Evolutionary conservation across 2,329 filamentous ascomycete genomes (phyloP).

Genomic region (Rachicladosporium sp.): DNA sequence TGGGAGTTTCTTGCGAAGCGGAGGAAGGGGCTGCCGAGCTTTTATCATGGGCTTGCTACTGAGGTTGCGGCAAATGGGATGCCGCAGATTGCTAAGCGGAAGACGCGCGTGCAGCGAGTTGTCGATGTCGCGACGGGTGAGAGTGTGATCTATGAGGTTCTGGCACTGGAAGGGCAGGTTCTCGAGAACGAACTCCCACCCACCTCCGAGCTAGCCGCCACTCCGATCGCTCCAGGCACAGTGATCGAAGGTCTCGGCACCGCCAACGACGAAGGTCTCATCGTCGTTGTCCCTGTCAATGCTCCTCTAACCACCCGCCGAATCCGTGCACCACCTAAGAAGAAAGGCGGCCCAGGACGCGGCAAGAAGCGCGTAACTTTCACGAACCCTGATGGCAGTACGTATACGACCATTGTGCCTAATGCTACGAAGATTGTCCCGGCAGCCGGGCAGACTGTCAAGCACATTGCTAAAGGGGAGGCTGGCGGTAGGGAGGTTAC

Average conservation of each 20-base stretch:
- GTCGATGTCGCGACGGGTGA: constrained; percentile 62
- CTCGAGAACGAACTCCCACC: constrained; percentile 71
- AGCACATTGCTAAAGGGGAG: constrained; percentile 24
- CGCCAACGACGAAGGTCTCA: constrained; percentile 49
- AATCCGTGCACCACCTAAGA: constrained; percentile 68
- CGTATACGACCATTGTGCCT: constrained; percentile 27
- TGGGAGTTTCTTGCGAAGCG: constrained; percentile 47
- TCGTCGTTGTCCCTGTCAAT: constrained; percentile 28
- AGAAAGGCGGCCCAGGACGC: constrained; percentile 61
- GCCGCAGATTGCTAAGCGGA: constrained; percentile 32
- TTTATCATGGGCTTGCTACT: constrained; percentile 29
- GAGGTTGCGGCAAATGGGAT: constrained; percentile 35
- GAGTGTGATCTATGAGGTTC: constrained; percentile 71
- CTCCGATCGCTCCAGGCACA: constrained; percentile 45
- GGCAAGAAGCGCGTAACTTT: constrained; percentile 64
- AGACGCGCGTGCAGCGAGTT: constrained; percentile 65
- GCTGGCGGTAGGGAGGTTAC: constrained; percentile 23
- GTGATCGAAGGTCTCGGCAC: constrained; percentile 47
- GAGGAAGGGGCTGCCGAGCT: constrained; percentile 44
- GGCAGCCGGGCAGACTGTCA: constrained; percentile 22
- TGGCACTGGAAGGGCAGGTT: constrained; percentile 63
- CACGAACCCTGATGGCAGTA: constrained; percentile 31
- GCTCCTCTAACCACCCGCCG: constrained; percentile 36
- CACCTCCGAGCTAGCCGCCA: constrained; percentile 33
- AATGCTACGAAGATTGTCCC: constrained; percentile 25